Percentiles rank a stretch among this genome's conserved stretches.
These are phyloP conservation scores for Tremella mesenterica DNA, from an alignment of 768 basidiomycete species.

Conservation along the genomic window DNA sequence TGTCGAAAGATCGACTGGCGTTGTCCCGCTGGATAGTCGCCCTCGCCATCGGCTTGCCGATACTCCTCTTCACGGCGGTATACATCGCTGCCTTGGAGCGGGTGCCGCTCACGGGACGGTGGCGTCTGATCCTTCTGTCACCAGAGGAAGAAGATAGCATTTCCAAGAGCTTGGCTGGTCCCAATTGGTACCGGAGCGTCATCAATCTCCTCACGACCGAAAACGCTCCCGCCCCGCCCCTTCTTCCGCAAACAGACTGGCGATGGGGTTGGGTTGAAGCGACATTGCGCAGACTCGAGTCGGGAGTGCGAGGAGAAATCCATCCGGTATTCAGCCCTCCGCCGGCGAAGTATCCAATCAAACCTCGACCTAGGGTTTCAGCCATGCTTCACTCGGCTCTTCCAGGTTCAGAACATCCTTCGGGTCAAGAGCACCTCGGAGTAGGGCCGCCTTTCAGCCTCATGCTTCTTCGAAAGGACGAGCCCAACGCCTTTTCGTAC, in stretches of 20 bases:
- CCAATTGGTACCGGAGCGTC: slow-evolving; percentile 80
- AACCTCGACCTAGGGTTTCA: slow-evolving; percentile 70
- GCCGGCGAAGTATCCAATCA: slow-evolving; percentile 68
- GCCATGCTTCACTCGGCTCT: slow-evolving; percentile 54
- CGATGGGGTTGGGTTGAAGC: slow-evolving; percentile 76
- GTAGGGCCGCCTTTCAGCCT: slow-evolving; percentile 83
- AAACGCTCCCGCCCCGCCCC: slow-evolving; percentile 53
- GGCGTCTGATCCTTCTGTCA: slow-evolving; percentile 78
- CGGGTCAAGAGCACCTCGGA: slow-evolving; percentile 37
- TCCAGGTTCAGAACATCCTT: slow-evolving; percentile 28
- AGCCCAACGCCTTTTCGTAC: slow-evolving; percentile 88
- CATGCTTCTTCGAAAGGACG: slow-evolving; percentile 76
- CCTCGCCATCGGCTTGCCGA: slow-evolving; percentile 27
- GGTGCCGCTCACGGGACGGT: slow-evolving; percentile 48
- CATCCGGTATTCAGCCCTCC: slow-evolving; percentile 51
- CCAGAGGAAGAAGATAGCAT: slow-evolving; percentile 90
- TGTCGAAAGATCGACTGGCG: slow-evolving; percentile 20
- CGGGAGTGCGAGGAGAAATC: slow-evolving; percentile 53
- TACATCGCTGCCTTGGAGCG: slow-evolving; percentile 37
- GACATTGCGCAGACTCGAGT: slow-evolving; percentile 68
- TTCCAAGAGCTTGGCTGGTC: slow-evolving; percentile 67
- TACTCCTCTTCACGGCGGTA: slow-evolving; percentile 23
- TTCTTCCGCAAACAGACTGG: slow-evolving; percentile 76
- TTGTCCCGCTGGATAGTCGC: slow-evolving; percentile 12
- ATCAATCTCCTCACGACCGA: slow-evolving; percentile 60